Conservation (phyloP, 2,329 filamentous ascomycete genomes). For the Microdochium paspali region DNA sequence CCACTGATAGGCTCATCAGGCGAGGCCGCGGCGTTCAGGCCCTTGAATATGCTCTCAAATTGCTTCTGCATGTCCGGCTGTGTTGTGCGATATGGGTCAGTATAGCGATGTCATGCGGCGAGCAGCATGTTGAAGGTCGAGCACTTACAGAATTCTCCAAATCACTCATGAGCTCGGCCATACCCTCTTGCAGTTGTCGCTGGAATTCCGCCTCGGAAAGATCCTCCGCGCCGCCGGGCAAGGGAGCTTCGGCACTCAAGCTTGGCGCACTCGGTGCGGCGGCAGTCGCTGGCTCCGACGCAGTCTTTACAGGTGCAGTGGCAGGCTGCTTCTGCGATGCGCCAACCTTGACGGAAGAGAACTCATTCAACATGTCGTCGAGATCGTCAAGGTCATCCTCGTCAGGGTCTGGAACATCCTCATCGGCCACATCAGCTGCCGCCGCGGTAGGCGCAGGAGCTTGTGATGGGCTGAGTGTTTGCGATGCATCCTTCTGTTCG, state of each 20-base stretch:
- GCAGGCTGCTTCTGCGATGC: conserved; percentile 4
- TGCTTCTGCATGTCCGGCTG: conserved; percentile 67
- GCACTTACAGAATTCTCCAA: conserved; percentile 49
- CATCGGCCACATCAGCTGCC: conserved; percentile 18
- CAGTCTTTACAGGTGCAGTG: conserved; percentile 10
- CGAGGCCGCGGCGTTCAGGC: conserved; percentile 48
- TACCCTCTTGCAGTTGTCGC: conserved; percentile 78
- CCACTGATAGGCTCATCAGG: conserved; percentile 19
- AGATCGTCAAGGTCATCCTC: conserved; percentile 89
- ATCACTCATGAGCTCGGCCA: conserved; percentile 73
- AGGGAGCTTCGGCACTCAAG: conserved; percentile 13
- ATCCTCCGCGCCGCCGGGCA: conserved; percentile 24
- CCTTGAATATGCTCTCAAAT: conserved; percentile 69
- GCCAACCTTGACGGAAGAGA: conserved; percentile 56
- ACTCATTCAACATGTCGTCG: conserved; percentile 92
- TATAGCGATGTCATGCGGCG: too few species aligned
- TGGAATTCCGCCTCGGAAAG: conserved; percentile 70
- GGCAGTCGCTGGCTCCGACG: conserved; percentile 2
- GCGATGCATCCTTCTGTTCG: too few species aligned
- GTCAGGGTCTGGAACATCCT: conserved; percentile 75
- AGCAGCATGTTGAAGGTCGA: background rate
- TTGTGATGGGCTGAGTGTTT: conserved; percentile 4
- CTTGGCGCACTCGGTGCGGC: conserved; percentile 4
- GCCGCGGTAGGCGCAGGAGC: conserved; percentile 13
- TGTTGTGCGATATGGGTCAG: background rate